These are phyloP conservation scores for Aspergillus persii DNA, from an alignment of 2,329 filamentous ascomycete genomes.

Conservation along the genomic window DNA sequence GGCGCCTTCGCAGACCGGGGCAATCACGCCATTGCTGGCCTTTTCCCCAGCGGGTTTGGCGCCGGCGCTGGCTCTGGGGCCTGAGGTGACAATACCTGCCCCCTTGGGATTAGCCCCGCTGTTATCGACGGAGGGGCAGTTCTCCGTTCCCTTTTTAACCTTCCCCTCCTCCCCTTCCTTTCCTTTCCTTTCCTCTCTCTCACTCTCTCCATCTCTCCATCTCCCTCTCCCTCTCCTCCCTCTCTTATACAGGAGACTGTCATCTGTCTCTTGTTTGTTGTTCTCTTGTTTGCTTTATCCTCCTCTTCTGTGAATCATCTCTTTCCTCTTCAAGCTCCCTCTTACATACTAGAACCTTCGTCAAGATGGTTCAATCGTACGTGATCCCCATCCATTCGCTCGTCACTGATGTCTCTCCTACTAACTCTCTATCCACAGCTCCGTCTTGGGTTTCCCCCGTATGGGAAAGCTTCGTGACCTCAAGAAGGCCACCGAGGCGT, in stretches of 20 bases:
- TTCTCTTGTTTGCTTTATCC: neutral
- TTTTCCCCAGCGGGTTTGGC: neutral
- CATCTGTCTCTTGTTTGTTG: conserved; percentile 2
- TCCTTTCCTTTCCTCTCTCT: conserved; percentile 4
- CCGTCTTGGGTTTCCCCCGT: conserved; percentile 96
- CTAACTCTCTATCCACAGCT: conserved; percentile 34
- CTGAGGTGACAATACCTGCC: neutral
- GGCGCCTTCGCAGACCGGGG: too few species aligned
- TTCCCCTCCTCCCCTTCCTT: conserved; percentile 2
- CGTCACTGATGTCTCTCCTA: conserved; percentile 1
- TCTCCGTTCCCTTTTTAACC: conserved; percentile 6
- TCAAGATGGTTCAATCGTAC: conserved; percentile 62
- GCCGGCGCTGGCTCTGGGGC: neutral
- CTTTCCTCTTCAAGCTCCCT: conserved; percentile 5
- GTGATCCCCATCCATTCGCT: conserved; percentile 24
- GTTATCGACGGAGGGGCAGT: conserved; percentile 2
- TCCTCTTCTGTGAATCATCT: conserved; percentile 7
- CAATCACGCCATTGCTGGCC: conserved; percentile 5
- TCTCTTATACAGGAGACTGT: conserved; percentile 13
- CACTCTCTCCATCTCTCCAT: conserved; percentile 11
- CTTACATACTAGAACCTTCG: conserved; percentile 25
- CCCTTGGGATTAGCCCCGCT: too few species aligned
- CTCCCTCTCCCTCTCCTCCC: conserved; percentile 24
- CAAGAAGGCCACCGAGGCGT: conserved; percentile 99
- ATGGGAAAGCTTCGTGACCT: conserved; percentile 98